phyloP scores from a whole-genome alignment of 306 rosid species.

The Ammopiptanthus mongolicus region DNA sequence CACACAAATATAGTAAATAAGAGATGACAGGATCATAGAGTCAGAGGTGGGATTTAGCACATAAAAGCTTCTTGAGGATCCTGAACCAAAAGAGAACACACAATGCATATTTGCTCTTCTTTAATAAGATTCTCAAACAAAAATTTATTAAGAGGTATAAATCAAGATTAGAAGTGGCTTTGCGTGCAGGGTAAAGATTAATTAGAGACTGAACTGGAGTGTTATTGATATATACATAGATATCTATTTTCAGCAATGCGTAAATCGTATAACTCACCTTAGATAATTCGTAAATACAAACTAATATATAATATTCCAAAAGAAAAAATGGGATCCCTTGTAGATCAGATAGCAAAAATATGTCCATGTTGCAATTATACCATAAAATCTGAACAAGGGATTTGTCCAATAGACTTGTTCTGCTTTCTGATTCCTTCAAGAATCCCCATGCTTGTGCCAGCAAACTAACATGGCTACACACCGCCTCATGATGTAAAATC shows the following conservation, averaged over 20 bases:
- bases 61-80: conserved; percentile 7
- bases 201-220: background rate
- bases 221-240: background rate
- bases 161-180: background rate
- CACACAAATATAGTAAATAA: background rate
- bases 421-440: conserved; percentile 20
- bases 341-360: conserved; percentile 29
- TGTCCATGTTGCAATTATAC: conserved; percentile 25
- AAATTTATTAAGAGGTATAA: background rate
- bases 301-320: background rate
- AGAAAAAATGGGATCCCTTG: conserved; percentile 16
- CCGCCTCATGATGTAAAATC: conserved; percentile 89
- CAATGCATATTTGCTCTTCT: background rate
- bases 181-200: background rate
- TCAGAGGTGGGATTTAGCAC: background rate
- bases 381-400: conserved; percentile 28
- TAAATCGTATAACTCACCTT: conserved; percentile 23
- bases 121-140: background rate
- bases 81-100: background rate
- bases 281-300: conserved; percentile 36
- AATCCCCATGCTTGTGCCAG: conserved; percentile 94
- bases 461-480: conserved; percentile 96
- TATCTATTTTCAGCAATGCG: conserved; percentile 12
- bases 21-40: background rate
- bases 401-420: background rate